These are phyloP conservation scores for Boechera stricta DNA, from an alignment of 345 rosid genomes.

Conservation along the genomic window DNA sequence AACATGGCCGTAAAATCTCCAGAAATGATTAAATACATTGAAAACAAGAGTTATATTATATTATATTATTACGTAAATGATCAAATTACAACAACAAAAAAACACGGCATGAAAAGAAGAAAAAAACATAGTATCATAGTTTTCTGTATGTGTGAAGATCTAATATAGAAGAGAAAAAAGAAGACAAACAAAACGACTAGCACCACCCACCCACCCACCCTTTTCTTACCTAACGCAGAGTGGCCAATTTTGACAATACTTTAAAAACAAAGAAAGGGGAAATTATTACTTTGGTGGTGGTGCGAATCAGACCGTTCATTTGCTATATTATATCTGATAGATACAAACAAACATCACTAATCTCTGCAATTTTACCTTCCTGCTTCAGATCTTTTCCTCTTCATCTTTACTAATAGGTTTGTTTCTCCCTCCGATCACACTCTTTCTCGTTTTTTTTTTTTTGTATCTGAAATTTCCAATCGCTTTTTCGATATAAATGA, in stretches of 20 bases:
- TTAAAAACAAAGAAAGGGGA: neutral
- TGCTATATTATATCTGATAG: slow-evolving; percentile 35
- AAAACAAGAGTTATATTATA: no score
- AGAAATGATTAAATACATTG: no score
- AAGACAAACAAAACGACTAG: neutral
- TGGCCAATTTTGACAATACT: slow-evolving; percentile 42
- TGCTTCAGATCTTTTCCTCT: slow-evolving; percentile 11
- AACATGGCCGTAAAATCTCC: no score
- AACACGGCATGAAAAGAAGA: no score
- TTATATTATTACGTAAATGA: no score
- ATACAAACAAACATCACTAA: slow-evolving; percentile 7
- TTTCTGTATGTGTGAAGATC: neutral
- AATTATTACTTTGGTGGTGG: neutral
- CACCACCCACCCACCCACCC: slow-evolving; percentile 27
- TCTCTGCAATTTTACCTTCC: neutral
- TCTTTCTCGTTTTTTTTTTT: neutral
- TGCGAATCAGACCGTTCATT: slow-evolving; percentile 44
- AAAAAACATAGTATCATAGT: no score
- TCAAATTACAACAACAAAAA: no score
- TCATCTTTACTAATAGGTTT: slow-evolving; percentile 1
- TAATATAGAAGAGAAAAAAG: neutral
- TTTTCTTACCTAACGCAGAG: slow-evolving; percentile 43
- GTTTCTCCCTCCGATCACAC: slow-evolving; percentile 30
- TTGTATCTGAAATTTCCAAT: neutral
- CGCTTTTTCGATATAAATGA: neutral